Evolutionary conservation across 352 stramenopile species (phyloP), one percentile per base, ranked within the genome.

Genomic region (Peronospora belbahrii): DNA sequence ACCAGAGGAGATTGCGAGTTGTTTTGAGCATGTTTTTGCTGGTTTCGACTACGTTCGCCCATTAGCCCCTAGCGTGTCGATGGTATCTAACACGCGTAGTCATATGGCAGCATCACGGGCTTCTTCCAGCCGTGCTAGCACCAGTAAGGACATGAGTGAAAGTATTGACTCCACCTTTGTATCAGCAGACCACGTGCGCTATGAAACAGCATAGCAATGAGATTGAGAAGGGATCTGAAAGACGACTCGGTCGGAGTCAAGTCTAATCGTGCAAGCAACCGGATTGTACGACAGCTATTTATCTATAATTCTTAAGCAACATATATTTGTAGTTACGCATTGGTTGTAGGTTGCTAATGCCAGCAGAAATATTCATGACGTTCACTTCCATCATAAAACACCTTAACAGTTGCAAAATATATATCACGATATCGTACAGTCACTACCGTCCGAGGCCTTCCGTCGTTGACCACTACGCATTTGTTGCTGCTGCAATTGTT

Each of bases 41-140:
- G 82, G 82, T 10, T 94, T 84, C 51, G 82, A 94, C 46, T 94
- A 84, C 46, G 77, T 89, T 25, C 73, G 79, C 2, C 65, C 63
- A 44, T 20, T 43, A 14, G 48, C 31, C 13, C 13, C 42, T 1
- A 50, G 23, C 36, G 10, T 23, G 23, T 46, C 47, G 3, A 40
- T 59, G 40, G 32, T 50, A 1, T 44, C 33, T 18, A 23, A 14
- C 13, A 14, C 11, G 2, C 14, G 18, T 30, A 31, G 19, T 13
- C 59, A 50, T 35, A 41, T 56, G 35, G 25, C 35, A 10, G 18
- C 24, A 10, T 52, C 54, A 6, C 49, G 46, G 3, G 46, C 55
- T 28, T 57, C 48, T 9, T 56, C 28, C 1, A 57, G 55, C 19
- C 40, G 38, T 35, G 40, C 31, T n/a, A 66, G 25, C 56, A 68